phyloP scores from a whole-genome alignment of 2,329 filamentous ascomycete genomes.

The Tolypocladium paradoxum region DNA sequence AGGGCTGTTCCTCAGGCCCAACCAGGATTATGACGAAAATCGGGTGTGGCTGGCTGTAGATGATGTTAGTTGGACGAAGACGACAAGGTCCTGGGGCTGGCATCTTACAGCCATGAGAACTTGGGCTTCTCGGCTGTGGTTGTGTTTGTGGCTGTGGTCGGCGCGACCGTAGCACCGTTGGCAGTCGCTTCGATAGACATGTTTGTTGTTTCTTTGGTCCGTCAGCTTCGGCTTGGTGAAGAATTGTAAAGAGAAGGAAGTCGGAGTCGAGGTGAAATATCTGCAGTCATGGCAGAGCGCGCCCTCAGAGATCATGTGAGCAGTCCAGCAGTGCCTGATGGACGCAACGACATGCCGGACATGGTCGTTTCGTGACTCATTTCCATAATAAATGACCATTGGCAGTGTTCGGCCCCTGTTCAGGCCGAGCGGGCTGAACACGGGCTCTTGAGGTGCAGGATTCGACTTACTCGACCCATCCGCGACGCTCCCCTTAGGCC shows the following conservation, averaged over 20 bases:
- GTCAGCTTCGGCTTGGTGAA: slow-evolving; percentile 7
- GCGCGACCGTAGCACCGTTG: slow-evolving; percentile 3
- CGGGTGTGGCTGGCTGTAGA: slow-evolving; percentile 39
- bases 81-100: background rate
- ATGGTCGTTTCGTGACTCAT: background rate
- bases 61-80: slow-evolving; percentile 1
- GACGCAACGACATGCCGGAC: background rate
- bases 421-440: background rate
- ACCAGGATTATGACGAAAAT: slow-evolving; percentile 45
- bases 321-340: background rate
- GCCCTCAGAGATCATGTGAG: background rate
- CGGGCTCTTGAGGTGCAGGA: background rate
- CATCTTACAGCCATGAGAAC: slow-evolving; percentile 28
- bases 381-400: too few species aligned
- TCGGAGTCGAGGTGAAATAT: background rate
- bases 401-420: background rate
- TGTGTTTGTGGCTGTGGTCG: background rate
- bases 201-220: background rate
- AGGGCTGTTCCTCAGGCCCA: slow-evolving; percentile 40
- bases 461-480: background rate
- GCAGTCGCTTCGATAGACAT: slow-evolving; percentile 4
- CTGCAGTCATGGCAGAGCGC: too few species aligned
- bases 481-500: background rate
- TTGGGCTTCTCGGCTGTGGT: background rate
- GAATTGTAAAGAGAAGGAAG: background rate